Evolutionary conservation across 2,329 filamentous ascomycete genomes (phyloP).

Genomic region (Lachnellula occidentalis): DNA sequence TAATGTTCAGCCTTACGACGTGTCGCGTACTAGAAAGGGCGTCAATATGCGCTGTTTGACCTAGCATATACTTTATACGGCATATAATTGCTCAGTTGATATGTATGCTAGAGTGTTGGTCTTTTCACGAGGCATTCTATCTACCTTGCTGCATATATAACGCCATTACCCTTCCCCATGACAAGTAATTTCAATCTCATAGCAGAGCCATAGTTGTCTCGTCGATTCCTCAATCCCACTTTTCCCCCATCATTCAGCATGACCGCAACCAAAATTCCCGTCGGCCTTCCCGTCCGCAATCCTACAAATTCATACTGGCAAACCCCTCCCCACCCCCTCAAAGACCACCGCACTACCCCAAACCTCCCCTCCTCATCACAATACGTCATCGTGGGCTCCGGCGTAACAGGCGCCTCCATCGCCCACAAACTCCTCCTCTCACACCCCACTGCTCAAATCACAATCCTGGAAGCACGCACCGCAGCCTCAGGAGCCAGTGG

Average conservation of each 20-base stretch:
- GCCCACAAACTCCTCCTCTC: slow-evolving; percentile 23
- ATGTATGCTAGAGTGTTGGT: no score
- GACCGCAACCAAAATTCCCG: slow-evolving; percentile 3
- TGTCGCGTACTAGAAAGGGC: background rate
- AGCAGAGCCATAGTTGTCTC: background rate
- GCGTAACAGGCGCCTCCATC: slow-evolving; percentile 17
- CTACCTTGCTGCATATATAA: background rate
- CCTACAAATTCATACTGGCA: slow-evolving; percentile 32
- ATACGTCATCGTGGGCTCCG: slow-evolving; percentile 19
- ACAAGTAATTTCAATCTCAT: background rate
- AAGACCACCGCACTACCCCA: slow-evolving; percentile 29
- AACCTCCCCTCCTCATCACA: slow-evolving; percentile 9
- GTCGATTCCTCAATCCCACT: background rate
- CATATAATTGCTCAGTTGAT: background rate
- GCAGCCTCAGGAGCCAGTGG: slow-evolving; percentile 28
- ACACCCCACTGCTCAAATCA: slow-evolving; percentile 20
- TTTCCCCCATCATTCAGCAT: background rate
- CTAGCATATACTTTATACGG: background rate
- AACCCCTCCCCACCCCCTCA: slow-evolving; percentile 24
- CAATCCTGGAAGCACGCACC: slow-evolving; percentile 30
- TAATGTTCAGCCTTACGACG: background rate
- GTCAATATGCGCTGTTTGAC: background rate
- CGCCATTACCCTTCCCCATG: background rate
- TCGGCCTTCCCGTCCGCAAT: slow-evolving; percentile 26
- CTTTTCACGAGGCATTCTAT: no score